Conservation (phyloP, 164 flowering plant species). For the Liquidambar formosana region DNA sequence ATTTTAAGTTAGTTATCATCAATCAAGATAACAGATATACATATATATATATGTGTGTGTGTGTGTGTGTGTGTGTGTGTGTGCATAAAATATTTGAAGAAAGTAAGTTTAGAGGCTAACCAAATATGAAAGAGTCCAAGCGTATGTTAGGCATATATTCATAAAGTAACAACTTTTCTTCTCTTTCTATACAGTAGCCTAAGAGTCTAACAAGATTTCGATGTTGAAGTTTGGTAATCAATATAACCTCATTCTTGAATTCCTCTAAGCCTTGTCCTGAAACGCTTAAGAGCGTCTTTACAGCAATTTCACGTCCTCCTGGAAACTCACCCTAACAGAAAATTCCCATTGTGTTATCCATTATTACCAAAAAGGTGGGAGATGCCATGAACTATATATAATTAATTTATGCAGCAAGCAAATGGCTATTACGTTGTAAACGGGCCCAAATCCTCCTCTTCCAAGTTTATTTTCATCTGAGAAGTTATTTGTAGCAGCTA, state of each 20-base stretch:
- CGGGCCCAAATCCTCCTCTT: conserved; percentile 51
- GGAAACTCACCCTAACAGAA: conserved; percentile 29
- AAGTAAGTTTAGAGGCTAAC: conserved; percentile 18
- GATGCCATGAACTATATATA: not conserved
- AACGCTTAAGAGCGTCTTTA: conserved; percentile 39
- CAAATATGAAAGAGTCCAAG: conserved; percentile 43
- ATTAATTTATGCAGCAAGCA: not conserved
- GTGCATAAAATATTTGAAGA: not conserved
- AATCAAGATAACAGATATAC: not conserved
- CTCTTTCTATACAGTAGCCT: conserved; percentile 37
- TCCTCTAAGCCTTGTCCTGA: conserved; percentile 48
- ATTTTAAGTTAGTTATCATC: too few species aligned
- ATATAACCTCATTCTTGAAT: conserved; percentile 40
- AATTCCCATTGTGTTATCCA: too few species aligned
- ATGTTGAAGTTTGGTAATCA: conserved; percentile 44
- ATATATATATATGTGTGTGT: not conserved
- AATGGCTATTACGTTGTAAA: conserved; percentile 35
- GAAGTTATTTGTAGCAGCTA: conserved; percentile 39
- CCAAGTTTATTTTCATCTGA: conserved; percentile 47
- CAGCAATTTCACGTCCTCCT: conserved; percentile 36
- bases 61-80: not conserved
- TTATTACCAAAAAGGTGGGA: not conserved
- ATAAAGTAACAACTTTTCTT: conserved; percentile 38
- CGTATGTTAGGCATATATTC: conserved; percentile 45
- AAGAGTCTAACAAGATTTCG: conserved; percentile 39